phyloP scores from a whole-genome alignment of 495 filamentous ascomycete species.

The Talaromyces borbonicus region DNA sequence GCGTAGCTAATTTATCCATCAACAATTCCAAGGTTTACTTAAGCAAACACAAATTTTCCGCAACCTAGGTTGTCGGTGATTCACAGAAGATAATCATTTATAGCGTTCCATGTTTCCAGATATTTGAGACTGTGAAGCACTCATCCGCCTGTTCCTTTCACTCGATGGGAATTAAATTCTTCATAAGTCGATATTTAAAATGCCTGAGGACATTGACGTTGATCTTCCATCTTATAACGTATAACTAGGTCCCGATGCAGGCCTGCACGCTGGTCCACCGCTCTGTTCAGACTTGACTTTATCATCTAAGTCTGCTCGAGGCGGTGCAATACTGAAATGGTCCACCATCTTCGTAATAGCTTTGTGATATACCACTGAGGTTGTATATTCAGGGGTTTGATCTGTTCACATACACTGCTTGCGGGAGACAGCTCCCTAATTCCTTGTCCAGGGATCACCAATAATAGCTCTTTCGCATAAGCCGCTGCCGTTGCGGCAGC shows the following conservation, averaged over 20 bases:
- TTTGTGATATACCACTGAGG: not conserved
- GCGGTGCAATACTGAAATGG: not conserved
- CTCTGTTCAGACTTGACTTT: not conserved
- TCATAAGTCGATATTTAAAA: slow-evolving; percentile 17
- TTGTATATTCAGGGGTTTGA: not conserved
- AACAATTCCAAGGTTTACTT: no score
- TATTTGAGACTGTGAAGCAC: slow-evolving; percentile 22
- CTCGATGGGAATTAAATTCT: slow-evolving; percentile 18
- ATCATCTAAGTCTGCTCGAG: not conserved
- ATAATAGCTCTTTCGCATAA: slow-evolving; percentile 11
- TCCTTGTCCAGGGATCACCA: slow-evolving; percentile 6
- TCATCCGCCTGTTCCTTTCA: no score
- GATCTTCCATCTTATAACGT: slow-evolving; percentile 11
- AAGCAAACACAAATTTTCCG: slow-evolving; percentile 34
- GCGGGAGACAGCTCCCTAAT: not conserved
- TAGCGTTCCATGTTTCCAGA: slow-evolving; percentile 16
- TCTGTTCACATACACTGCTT: not conserved
- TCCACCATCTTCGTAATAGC: not conserved
- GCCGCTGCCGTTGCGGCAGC: slow-evolving; percentile 15
- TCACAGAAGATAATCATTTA: slow-evolving; percentile 28
- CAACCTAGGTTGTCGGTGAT: slow-evolving; percentile 35
- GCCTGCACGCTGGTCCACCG: not conserved
- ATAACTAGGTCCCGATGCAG: not conserved
- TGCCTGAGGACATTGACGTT: slow-evolving; percentile 15
- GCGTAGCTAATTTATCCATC: slow-evolving; percentile 13